phyloP scores from a whole-genome alignment of 352 stramenopile species.

The Pythium brachiatum region DNA sequence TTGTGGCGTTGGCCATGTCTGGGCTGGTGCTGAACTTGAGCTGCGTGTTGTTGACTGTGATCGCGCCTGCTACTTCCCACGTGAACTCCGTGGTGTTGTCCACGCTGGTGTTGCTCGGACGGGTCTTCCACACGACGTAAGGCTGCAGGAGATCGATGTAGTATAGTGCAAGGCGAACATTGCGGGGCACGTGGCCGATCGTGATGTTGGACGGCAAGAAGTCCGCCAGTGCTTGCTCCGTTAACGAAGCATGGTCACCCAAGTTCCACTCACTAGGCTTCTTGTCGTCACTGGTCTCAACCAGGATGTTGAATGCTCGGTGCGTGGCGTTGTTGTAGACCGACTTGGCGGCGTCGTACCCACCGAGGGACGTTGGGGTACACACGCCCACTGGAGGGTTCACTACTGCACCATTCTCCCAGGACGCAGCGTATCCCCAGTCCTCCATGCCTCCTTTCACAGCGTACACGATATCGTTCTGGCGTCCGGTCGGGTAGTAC shows the following conservation, averaged over 20 bases:
- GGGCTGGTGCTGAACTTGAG: no score
- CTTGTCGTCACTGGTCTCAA: constrained; percentile 92
- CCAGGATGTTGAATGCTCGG: constrained; percentile 92
- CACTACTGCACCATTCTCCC: constrained; percentile 54
- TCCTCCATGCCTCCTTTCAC: constrained; percentile 96
- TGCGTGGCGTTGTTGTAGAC: constrained; percentile 89
- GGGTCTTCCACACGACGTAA: constrained; percentile 73
- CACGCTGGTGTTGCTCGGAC: constrained; percentile 17
- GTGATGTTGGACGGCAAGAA: constrained; percentile 32
- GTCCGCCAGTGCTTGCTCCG: constrained; percentile 40
- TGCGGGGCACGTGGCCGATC: constrained; percentile 92
- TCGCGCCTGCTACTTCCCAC: constrained; percentile 59
- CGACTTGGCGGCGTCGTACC: constrained; percentile 84
- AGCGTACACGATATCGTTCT: constrained; percentile 95
- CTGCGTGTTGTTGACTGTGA: constrained; percentile 60
- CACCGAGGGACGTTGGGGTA: constrained; percentile 78
- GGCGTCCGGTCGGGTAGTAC: constrained; percentile 67
- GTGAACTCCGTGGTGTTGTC: constrained; percentile 27
- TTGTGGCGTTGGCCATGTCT: no score
- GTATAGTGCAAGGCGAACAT: constrained; percentile 90
- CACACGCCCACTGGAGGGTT: constrained; percentile 56
- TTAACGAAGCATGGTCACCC: constrained; percentile 53
- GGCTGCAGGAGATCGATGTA: constrained; percentile 93
- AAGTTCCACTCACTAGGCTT: constrained; percentile 56
- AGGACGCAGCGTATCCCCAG: constrained; percentile 90